A percentile compares a stretch with the other conserved stretches of the same genome.
These are phyloP conservation scores for Tricholoma sp. DNA, from an alignment of 768 basidiomycete species.

Conservation along the genomic window DNA sequence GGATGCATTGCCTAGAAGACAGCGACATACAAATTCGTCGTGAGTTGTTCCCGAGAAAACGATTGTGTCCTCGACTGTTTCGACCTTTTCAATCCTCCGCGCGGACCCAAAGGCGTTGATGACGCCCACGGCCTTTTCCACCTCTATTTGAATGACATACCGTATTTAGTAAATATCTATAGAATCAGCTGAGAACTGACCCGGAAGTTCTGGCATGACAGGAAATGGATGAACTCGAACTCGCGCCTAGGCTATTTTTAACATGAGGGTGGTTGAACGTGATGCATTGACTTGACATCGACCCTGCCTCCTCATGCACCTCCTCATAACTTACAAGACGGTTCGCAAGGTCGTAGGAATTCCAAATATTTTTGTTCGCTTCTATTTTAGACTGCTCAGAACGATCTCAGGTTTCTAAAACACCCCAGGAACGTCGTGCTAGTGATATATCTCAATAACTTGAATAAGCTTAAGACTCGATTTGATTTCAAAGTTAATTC, in stretches of 20 bases:
- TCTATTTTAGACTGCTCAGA: too few relatives aligned
- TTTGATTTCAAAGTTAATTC: constrained; percentile 38
- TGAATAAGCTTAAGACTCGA: neutral
- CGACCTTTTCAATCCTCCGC: constrained; percentile 50
- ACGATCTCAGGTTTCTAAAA: too few relatives aligned
- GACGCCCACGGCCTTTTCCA: constrained; percentile 60
- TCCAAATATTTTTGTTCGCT: too few relatives aligned
- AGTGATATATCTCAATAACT: neutral
- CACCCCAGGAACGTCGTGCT: too few relatives aligned
- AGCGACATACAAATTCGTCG: constrained; percentile 52
- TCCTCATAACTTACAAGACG: too few relatives aligned
- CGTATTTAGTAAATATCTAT: neutral
- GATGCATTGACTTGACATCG: too few relatives aligned
- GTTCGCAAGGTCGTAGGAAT: too few relatives aligned
- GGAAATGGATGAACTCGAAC: too few relatives aligned
- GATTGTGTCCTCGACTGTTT: constrained; percentile 54
- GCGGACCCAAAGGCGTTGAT: constrained; percentile 47
- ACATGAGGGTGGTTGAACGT: too few relatives aligned
- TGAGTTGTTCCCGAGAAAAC: constrained; percentile 58
- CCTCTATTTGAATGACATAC: constrained; percentile 38
- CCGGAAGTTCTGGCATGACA: constrained; percentile 53
- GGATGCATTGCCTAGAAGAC: neutral
- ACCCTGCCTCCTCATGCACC: too few relatives aligned
- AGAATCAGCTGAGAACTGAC: constrained; percentile 19
- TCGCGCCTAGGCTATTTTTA: too few relatives aligned